Evolutionary conservation across 2,329 filamentous ascomycete genomes (phyloP).

Genomic region (Talaromyces verruculosus): DNA sequence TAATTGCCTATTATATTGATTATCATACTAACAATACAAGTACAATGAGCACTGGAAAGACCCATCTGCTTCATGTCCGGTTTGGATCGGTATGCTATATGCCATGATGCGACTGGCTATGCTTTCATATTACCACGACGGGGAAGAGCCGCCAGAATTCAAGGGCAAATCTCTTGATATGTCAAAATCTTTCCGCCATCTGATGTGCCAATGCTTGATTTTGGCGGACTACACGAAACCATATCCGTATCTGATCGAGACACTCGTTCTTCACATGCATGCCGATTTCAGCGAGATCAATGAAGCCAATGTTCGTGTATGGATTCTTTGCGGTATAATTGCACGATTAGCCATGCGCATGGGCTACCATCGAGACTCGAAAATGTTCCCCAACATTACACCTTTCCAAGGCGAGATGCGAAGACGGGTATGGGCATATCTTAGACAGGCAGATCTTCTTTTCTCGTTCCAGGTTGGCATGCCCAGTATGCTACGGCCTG

Average conservation of each 20-base stretch:
- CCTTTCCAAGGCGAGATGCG: slow-evolving; percentile 63
- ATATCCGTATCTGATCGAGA: slow-evolving; percentile 60
- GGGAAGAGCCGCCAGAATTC: slow-evolving; percentile 64
- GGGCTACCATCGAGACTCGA: slow-evolving; percentile 64
- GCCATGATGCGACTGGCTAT: slow-evolving; percentile 65
- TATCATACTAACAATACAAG: slow-evolving; percentile 34
- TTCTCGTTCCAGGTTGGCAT: slow-evolving; percentile 68
- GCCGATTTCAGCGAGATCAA: slow-evolving; percentile 60
- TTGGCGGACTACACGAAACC: slow-evolving; percentile 65
- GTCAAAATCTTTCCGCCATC: slow-evolving; percentile 48
- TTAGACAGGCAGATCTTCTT: slow-evolving; percentile 61
- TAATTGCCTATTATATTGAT: background rate
- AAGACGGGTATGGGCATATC: slow-evolving; percentile 50
- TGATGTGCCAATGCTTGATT: slow-evolving; percentile 63
- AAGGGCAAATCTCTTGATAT: slow-evolving; percentile 55
- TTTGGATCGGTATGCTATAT: slow-evolving; percentile 64
- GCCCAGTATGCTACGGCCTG: slow-evolving; percentile 63
- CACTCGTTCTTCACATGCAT: slow-evolving; percentile 61
- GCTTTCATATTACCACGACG: slow-evolving; percentile 61
- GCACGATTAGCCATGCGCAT: slow-evolving; percentile 64
- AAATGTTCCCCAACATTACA: slow-evolving; percentile 58
- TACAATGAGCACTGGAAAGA: slow-evolving; percentile 64
- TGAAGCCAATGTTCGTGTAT: slow-evolving; percentile 61
- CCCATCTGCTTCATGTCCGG: slow-evolving; percentile 56
- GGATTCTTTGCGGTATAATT: slow-evolving; percentile 61